A percentile compares a stretch with the other conserved stretches of the same genome.
Evolutionary conservation across 345 rosid genomes (phyloP).

Genomic region (Eucalyptus leucophloia): DNA sequence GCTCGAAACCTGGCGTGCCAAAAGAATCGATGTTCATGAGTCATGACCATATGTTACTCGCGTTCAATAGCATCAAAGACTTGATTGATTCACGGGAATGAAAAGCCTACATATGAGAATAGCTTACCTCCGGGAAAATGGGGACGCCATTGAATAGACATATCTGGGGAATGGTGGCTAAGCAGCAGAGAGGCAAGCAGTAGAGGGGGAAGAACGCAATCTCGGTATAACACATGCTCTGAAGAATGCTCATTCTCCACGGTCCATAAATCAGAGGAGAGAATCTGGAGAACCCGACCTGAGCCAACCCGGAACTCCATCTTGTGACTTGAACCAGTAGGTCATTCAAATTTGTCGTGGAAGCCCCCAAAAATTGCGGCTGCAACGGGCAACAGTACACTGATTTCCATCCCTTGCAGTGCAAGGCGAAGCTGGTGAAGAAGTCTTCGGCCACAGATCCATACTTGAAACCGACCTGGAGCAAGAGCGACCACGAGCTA

Average conservation of each 20-base stretch:
- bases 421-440: conserved; percentile 7
- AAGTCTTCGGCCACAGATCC: conserved; percentile 12
- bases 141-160: conserved; percentile 19
- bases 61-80: neutral
- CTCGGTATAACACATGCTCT: conserved; percentile 4
- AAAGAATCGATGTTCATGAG: neutral
- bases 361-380: conserved; percentile 14
- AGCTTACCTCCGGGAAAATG: conserved; percentile 24
- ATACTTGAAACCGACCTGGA: conserved; percentile 22
- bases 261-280: conserved; percentile 22
- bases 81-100: neutral
- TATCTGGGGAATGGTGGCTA: conserved; percentile 28
- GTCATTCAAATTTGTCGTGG: conserved; percentile 4
- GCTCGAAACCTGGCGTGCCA: conserved; percentile 5
- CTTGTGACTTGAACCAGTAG: conserved; percentile 1
- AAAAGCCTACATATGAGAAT: neutral
- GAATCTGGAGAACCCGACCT: conserved; percentile 10
- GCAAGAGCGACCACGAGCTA: neutral
- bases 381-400: conserved; percentile 1
- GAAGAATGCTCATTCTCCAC: conserved; percentile 4
- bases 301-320: conserved; percentile 14
- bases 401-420: conserved; percentile 17
- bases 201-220: neutral
- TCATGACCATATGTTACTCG: neutral
- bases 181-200: conserved; percentile 12